A percentile compares a stretch with the other conserved stretches of the same genome.
phyloP scores from a whole-genome alignment of 116 monocot species.

The Trichopus zeylanicus region DNA sequence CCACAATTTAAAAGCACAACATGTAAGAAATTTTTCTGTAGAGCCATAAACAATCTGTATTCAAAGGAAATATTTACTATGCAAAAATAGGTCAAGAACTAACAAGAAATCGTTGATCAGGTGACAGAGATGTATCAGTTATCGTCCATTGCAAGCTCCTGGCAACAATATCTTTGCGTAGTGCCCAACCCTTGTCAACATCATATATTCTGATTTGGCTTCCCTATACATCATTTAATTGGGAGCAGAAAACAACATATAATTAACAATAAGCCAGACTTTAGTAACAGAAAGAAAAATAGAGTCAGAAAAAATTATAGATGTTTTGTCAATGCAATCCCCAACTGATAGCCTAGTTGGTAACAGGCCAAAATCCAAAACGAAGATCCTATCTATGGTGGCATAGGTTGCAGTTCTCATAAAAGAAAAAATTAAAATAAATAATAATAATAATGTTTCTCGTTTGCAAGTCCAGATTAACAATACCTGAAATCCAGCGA shows the following conservation, averaged over 20 bases:
- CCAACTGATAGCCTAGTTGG: too few species aligned
- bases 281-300: constrained; percentile 24
- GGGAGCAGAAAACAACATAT: not conserved
- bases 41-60: too few species aligned
- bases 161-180: constrained; percentile 33
- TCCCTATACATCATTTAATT: constrained; percentile 10
- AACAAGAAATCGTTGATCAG: constrained; percentile 40
- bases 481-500: constrained; percentile 81
- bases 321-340: too few species aligned
- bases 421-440: too few species aligned
- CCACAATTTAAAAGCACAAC: too few species aligned
- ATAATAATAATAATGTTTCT: not conserved
- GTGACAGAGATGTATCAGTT: constrained; percentile 44
- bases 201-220: constrained; percentile 40
- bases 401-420: too few species aligned
- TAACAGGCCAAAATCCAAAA: too few species aligned
- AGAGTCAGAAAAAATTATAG: too few species aligned
- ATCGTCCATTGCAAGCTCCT: constrained; percentile 43
- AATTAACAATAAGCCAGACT: not conserved
- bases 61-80: too few species aligned
- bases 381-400: too few species aligned
- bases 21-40: too few species aligned
- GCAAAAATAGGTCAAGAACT: constrained; percentile 5
- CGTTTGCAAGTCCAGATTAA: constrained; percentile 20
- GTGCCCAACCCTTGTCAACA: constrained; percentile 29